A percentile compares a stretch with the other conserved stretches of the same genome.
These are phyloP conservation scores for Eucalyptus pauciflora DNA, from an alignment of 345 rosid genomes.

Conservation along the genomic window DNA sequence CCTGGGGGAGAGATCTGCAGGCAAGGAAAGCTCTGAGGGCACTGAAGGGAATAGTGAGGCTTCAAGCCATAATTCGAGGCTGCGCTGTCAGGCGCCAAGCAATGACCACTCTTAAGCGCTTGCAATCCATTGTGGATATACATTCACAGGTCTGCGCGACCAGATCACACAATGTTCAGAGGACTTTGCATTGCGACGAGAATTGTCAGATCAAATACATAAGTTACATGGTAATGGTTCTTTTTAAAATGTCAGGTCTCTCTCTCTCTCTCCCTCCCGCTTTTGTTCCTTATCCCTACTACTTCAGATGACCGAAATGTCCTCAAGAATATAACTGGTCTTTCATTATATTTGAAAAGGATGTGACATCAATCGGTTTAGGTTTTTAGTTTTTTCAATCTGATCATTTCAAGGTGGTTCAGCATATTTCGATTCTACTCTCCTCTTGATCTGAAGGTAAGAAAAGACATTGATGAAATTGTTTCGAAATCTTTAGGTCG, in stretches of 20 bases:
- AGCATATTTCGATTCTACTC: background rate
- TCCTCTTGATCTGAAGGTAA: background rate
- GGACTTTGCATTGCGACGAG: slow-evolving; percentile 20
- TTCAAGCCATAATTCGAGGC: slow-evolving; percentile 86
- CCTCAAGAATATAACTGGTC: background rate
- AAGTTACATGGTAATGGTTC: slow-evolving; percentile 31
- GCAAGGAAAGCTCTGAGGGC: slow-evolving; percentile 90
- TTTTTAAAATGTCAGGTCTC: background rate
- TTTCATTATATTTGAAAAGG: background rate
- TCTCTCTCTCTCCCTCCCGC: background rate
- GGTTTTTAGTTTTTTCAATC: background rate
- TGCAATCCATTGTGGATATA: slow-evolving; percentile 76
- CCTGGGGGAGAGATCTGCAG: slow-evolving; percentile 12
- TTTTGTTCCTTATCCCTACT: background rate
- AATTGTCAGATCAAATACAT: slow-evolving; percentile 24
- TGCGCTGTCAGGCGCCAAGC: slow-evolving; percentile 77
- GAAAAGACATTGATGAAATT: background rate
- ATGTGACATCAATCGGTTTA: background rate
- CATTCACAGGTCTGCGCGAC: slow-evolving; percentile 59
- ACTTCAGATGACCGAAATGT: background rate
- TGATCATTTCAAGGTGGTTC: background rate
- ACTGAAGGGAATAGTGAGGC: slow-evolving; percentile 82
- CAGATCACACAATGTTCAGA: slow-evolving; percentile 32
- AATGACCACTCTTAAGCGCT: slow-evolving; percentile 57
- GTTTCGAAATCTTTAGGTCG: slow-evolving; percentile 34